These are phyloP conservation scores for Scutellaria minor DNA, from an alignment of 257 asterid species.

Conservation along the genomic window DNA sequence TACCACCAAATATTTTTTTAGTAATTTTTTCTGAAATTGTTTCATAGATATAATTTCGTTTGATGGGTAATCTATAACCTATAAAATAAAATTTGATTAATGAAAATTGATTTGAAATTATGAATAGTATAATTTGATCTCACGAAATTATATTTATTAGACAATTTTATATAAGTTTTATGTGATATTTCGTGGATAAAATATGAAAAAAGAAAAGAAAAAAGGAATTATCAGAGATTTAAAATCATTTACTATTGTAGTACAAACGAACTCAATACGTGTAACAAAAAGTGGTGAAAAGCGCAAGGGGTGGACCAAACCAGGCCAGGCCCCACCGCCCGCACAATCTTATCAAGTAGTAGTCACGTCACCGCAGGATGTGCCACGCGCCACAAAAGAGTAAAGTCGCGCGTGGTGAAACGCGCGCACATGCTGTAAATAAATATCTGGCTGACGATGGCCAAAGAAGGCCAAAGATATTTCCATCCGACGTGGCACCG, in stretches of 20 bases:
- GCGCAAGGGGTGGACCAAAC: slow-evolving; percentile 27
- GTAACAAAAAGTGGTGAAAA: neutral
- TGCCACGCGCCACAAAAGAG: slow-evolving; percentile 17
- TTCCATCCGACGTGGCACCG: slow-evolving; percentile 56
- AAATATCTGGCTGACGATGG: slow-evolving; percentile 61
- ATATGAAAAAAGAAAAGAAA: neutral
- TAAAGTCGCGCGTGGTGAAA: slow-evolving; percentile 28
- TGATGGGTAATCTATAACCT: neutral
- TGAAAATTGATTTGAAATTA: too few relatives aligned
- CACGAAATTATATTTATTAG: too few relatives aligned
- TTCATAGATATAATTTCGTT: too few relatives aligned
- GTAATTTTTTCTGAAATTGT: too few relatives aligned
- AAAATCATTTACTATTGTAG: neutral
- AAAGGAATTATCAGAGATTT: neutral
- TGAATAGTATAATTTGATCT: too few relatives aligned
- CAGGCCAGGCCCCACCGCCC: neutral
- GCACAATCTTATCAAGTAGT: neutral
- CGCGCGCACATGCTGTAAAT: slow-evolving; percentile 16
- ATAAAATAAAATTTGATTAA: neutral
- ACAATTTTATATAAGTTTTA: too few relatives aligned
- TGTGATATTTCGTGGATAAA: too few relatives aligned
- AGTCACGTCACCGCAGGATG: neutral
- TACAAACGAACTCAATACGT: slow-evolving; percentile 14
- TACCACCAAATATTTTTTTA: too few relatives aligned
- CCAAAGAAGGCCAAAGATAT: slow-evolving; percentile 51